Evolutionary conservation across 352 stramenopile genomes (phyloP).

Genomic region (Paralagenidium karlingii): DNA sequence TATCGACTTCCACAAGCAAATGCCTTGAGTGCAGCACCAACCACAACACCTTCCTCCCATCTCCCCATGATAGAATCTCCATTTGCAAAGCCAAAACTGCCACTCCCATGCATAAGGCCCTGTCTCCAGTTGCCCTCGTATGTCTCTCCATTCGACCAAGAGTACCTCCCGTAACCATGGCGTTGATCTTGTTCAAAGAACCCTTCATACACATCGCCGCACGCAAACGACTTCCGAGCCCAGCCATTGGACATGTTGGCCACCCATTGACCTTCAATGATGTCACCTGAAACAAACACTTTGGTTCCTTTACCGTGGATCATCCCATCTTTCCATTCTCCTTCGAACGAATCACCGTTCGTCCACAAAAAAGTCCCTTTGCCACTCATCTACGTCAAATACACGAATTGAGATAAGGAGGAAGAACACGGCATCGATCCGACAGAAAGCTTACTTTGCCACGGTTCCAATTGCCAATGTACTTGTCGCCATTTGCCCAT

Average conservation of each 20-base stretch:
- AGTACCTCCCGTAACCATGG: slow-evolving; percentile 50
- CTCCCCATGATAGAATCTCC: slow-evolving; percentile 26
- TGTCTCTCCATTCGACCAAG: slow-evolving; percentile 52
- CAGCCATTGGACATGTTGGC: slow-evolving; percentile 47
- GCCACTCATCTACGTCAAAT: slow-evolving; percentile 74
- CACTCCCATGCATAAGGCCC: slow-evolving; percentile 54
- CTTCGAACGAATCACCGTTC: slow-evolving; percentile 69
- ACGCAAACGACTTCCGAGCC: slow-evolving; percentile 48
- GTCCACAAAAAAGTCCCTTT: slow-evolving; percentile 54
- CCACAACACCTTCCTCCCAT: slow-evolving; percentile 30
- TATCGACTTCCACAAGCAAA: slow-evolving; percentile 50
- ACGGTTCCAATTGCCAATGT: slow-evolving; percentile 71
- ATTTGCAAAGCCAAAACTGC: slow-evolving; percentile 21
- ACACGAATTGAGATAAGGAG: slow-evolving; percentile 1
- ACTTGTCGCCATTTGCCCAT: slow-evolving; percentile 85
- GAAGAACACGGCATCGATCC: background rate
- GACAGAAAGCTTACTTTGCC: slow-evolving; percentile 65
- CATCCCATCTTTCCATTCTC: slow-evolving; percentile 65
- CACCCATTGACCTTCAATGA: slow-evolving; percentile 45
- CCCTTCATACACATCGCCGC: slow-evolving; percentile 56
- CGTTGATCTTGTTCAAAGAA: slow-evolving; percentile 46
- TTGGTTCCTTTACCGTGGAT: slow-evolving; percentile 73
- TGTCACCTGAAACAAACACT: slow-evolving; percentile 39
- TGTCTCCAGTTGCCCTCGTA: slow-evolving; percentile 44
- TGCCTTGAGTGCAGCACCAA: slow-evolving; percentile 26